phyloP scores from a whole-genome alignment of 352 stramenopile species.

The Pythium dissimile region DNA sequence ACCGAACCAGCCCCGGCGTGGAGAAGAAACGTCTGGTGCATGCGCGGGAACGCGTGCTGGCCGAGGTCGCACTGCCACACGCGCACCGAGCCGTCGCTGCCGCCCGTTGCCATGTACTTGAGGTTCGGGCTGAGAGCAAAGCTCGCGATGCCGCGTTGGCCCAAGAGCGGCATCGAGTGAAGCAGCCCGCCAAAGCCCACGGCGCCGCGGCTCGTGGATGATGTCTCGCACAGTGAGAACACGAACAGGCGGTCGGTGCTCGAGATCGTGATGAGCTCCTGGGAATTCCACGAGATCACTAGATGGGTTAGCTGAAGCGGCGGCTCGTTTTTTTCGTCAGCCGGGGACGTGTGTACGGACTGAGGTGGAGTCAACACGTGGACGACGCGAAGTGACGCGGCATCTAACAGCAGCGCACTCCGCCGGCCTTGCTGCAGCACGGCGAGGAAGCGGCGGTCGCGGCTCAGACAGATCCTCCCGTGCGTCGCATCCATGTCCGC shows the following conservation, averaged over 20 bases:
- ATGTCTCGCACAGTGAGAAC: constrained; percentile 33
- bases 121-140: constrained; percentile 48
- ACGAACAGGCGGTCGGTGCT: constrained; percentile 47
- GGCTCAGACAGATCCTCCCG: constrained; percentile 20
- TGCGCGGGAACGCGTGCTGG: constrained; percentile 40
- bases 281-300: constrained; percentile 42
- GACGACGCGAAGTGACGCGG: constrained; percentile 22
- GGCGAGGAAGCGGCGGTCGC: constrained; percentile 21
- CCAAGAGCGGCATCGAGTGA: constrained; percentile 52
- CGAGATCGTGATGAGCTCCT: constrained; percentile 51
- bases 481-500: constrained; percentile 23
- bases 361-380: constrained; percentile 33
- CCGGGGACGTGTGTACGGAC: neutral
- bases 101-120: constrained; percentile 66
- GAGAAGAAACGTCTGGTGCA: constrained; percentile 54
- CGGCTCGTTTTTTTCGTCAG: constrained; percentile 6
- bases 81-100: constrained; percentile 48
- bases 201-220: neutral
- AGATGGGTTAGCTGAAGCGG: constrained; percentile 30
- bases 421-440: constrained; percentile 16
- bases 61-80: constrained; percentile 58
- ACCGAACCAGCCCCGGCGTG: constrained; percentile 37
- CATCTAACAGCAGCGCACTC: constrained; percentile 20
- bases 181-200: constrained; percentile 24
- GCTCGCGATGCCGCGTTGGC: constrained; percentile 44